Conservation (phyloP, 352 stramenopile genomes). For the Thalassiosira tumida region DNA sequence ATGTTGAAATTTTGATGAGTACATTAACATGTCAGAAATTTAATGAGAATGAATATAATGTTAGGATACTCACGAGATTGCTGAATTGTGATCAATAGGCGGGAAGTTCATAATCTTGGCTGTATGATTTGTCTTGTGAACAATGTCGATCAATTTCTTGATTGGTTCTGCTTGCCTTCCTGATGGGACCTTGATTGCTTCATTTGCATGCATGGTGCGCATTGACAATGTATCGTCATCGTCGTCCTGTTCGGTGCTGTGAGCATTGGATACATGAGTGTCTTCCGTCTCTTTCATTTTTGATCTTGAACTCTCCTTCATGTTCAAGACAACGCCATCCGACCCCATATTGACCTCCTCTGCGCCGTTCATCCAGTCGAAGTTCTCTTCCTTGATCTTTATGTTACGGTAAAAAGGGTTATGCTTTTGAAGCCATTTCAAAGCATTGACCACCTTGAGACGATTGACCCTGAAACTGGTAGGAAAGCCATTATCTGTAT, state of each 20-base stretch:
- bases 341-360: constrained; percentile 2
- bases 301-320: background rate
- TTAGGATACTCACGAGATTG: no score
- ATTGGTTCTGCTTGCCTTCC: constrained; percentile 16
- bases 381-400: constrained; percentile 53
- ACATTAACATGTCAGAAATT: no score
- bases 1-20: no score
- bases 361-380: constrained; percentile 51
- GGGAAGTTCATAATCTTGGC: no score
- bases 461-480: constrained; percentile 27
- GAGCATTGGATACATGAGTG: background rate
- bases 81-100: no score
- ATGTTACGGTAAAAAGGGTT: constrained; percentile 55
- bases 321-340: background rate
- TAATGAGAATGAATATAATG: no score
- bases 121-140: background rate
- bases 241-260: background rate
- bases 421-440: constrained; percentile 32
- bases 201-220: constrained; percentile 1
- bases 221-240: background rate
- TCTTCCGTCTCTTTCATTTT: constrained; percentile 10
- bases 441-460: constrained; percentile 9
- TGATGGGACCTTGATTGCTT: background rate
- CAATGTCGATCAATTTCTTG: constrained; percentile 27
- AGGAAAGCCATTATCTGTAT: background rate